A percentile compares a stretch with the other conserved stretches of the same genome.
phyloP scores from a whole-genome alignment of 257 asterid species.

The Solanum dulcamara region DNA sequence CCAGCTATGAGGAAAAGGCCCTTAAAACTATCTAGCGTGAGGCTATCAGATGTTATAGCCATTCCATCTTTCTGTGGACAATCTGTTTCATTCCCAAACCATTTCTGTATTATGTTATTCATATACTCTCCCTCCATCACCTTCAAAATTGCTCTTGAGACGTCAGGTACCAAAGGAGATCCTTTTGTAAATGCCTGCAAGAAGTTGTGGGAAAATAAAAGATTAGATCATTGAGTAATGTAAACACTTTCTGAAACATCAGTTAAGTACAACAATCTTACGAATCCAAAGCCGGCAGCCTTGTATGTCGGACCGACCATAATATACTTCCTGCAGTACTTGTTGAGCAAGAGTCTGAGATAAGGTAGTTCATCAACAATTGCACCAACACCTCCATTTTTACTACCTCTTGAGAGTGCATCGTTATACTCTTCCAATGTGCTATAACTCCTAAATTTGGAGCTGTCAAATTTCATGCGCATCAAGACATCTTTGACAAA shows the following conservation, averaged over 20 bases:
- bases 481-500: too few species aligned
- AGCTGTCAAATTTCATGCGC: too few species aligned
- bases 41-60: background rate
- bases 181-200: constrained; percentile 31
- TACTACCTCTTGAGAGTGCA: too few species aligned
- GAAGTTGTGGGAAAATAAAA: background rate
- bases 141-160: constrained; percentile 20
- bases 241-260: background rate
- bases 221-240: background rate
- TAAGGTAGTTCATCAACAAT: too few species aligned
- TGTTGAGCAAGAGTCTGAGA: too few species aligned
- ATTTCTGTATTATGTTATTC: constrained; percentile 11
- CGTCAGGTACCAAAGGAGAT: constrained; percentile 31
- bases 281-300: too few species aligned
- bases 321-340: too few species aligned
- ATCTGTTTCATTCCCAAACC: constrained; percentile 8
- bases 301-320: too few species aligned
- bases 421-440: too few species aligned
- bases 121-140: constrained; percentile 14
- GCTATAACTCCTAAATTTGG: too few species aligned
- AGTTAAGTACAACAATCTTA: constrained; percentile 7
- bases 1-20: constrained; percentile 29
- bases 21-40: constrained; percentile 19
- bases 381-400: too few species aligned
- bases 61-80: background rate